Conservation (phyloP, 176 grass and related monocot species). For the Cocos nucifera region DNA sequence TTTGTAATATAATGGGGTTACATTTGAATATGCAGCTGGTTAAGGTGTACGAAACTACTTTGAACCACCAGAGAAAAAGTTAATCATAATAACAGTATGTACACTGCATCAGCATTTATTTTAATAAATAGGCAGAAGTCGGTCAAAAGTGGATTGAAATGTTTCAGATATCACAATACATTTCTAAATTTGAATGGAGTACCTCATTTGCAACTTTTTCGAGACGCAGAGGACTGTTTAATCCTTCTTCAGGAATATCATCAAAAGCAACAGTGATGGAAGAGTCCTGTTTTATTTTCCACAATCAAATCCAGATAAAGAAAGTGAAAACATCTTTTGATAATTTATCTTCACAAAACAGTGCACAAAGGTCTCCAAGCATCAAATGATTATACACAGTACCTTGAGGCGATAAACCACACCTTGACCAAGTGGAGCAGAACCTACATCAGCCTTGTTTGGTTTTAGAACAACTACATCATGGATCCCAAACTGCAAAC, state of each 20-base stretch:
- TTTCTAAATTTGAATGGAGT: slow-evolving; percentile 8
- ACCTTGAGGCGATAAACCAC: slow-evolving; percentile 97
- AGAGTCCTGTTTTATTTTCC: slow-evolving; percentile 46
- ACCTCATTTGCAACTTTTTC: slow-evolving; percentile 99
- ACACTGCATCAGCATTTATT: too few relatives aligned
- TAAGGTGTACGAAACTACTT: too few relatives aligned
- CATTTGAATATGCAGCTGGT: too few relatives aligned
- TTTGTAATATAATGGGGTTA: too few relatives aligned
- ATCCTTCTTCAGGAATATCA: slow-evolving; percentile 95
- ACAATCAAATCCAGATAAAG: slow-evolving; percentile 14
- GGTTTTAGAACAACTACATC: slow-evolving; percentile 90
- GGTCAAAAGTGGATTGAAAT: too few relatives aligned
- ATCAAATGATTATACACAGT: slow-evolving; percentile 8
- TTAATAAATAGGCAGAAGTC: too few relatives aligned
- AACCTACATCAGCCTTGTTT: slow-evolving; percentile 73
- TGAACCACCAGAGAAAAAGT: too few relatives aligned
- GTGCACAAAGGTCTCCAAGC: background rate
- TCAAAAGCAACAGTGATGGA: slow-evolving; percentile 90
- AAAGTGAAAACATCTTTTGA: background rate
- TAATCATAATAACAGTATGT: too few relatives aligned
- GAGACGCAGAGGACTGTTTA: slow-evolving; percentile 83
- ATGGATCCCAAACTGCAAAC: slow-evolving; percentile 56
- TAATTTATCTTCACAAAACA: too few relatives aligned
- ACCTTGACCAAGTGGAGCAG: slow-evolving; percentile 74
- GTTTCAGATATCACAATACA: too few relatives aligned